Evolutionary conservation across 148 eudicot species (phyloP).

Genomic region (Talinum fruticosum): DNA sequence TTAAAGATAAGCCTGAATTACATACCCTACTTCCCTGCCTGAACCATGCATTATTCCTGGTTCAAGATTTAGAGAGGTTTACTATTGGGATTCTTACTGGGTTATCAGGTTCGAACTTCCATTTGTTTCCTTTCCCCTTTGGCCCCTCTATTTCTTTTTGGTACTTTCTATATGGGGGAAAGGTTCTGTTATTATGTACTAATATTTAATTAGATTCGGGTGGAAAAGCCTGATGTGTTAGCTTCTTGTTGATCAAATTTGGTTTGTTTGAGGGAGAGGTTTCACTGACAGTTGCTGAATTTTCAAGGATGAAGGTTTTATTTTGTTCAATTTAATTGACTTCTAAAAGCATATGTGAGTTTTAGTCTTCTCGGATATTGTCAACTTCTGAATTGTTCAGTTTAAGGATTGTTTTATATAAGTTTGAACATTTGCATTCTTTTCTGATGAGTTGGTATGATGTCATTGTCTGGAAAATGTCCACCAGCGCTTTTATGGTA

Average conservation of each 20-base stretch:
- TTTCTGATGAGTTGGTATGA: constrained; percentile 14
- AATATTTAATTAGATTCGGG: background rate
- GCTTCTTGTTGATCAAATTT: background rate
- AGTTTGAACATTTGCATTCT: background rate
- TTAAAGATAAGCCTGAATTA: constrained; percentile 45
- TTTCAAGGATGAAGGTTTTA: background rate
- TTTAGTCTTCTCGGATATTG: background rate
- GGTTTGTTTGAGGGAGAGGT: constrained; percentile 11
- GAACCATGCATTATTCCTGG: constrained; percentile 75
- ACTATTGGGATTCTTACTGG: constrained; percentile 97
- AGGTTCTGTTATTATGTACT: constrained; percentile 17
- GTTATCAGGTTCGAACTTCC: constrained; percentile 57
- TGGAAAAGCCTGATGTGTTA: background rate
- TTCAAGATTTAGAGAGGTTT: constrained; percentile 81
- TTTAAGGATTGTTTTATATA: background rate
- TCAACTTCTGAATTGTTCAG: background rate
- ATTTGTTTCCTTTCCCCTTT: background rate
- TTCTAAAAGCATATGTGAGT: background rate
- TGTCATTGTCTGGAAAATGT: background rate
- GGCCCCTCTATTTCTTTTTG: background rate
- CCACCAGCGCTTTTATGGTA: background rate
- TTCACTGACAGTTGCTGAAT: background rate
- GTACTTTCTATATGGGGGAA: background rate
- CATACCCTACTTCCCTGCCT: constrained; percentile 67
- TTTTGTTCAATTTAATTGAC: constrained; percentile 1